A percentile compares a stretch with the other conserved stretches of the same genome.
Conservation (phyloP, 73 alveolate genomes). For the Stentor coeruleus region DNA sequence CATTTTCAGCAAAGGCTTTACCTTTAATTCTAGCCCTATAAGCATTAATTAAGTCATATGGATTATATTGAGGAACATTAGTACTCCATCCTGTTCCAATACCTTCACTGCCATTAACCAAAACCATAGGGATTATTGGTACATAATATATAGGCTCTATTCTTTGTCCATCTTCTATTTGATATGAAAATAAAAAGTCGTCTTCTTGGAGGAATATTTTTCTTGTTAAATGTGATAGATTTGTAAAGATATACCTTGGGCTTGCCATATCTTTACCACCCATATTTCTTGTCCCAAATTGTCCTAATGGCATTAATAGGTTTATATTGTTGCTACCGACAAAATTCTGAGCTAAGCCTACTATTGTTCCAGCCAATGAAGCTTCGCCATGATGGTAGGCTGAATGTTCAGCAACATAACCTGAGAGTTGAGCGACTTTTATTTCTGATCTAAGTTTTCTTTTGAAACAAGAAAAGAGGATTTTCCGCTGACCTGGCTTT, state of each 20-base stretch:
- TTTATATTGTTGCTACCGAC: slow-evolving; percentile 98
- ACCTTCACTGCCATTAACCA: slow-evolving; percentile 99
- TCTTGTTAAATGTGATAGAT: slow-evolving; percentile 84
- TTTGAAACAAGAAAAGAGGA: slow-evolving; percentile 95
- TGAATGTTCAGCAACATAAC: slow-evolving; percentile 99
- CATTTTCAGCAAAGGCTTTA: slow-evolving; percentile 44
- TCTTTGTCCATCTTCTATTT: slow-evolving; percentile 97
- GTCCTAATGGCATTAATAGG: slow-evolving; percentile 93
- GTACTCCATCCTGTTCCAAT: slow-evolving; percentile 99
- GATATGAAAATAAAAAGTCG: slow-evolving; percentile 91
- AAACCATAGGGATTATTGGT: slow-evolving; percentile 96
- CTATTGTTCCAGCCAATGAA: slow-evolving; percentile 90
- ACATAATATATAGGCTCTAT: slow-evolving; percentile 99
- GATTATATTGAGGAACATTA: slow-evolving; percentile 90
- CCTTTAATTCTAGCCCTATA: slow-evolving; percentile 76
- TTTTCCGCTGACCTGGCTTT: slow-evolving; percentile 99
- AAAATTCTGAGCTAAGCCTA: slow-evolving; percentile 97
- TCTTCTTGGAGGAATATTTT: slow-evolving; percentile 91
- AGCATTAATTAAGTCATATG: slow-evolving; percentile 88
- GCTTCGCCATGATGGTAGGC: slow-evolving; percentile 99
- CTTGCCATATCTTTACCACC: slow-evolving; percentile 99
- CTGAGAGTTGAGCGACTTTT: slow-evolving; percentile 98
- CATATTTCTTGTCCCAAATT: slow-evolving; percentile 97
- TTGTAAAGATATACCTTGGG: slow-evolving; percentile 99
- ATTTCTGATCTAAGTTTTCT: slow-evolving; percentile 93